These are phyloP conservation scores for Willaertia magna DNA, from an alignment of 208 protist species.

Conservation along the genomic window DNA sequence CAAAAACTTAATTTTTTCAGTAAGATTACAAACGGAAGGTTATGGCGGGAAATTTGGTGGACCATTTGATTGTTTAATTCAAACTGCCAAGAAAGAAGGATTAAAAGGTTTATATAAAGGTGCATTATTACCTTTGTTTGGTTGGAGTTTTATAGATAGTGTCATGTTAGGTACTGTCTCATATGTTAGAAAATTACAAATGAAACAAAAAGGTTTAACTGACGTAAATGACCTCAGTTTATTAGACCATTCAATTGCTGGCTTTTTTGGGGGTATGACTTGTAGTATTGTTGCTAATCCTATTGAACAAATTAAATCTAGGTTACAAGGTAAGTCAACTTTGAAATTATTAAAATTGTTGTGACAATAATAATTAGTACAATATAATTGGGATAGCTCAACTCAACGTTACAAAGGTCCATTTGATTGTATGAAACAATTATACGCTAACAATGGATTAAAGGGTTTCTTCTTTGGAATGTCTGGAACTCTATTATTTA, in stretches of 20 bases:
- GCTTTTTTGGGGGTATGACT: not conserved
- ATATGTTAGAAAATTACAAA: not conserved
- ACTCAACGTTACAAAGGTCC: not conserved
- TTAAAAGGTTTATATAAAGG: not conserved
- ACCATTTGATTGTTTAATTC: not conserved
- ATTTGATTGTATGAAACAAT: not conserved
- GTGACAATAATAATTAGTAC: not conserved
- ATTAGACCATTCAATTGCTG: not conserved
- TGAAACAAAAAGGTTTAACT: not conserved
- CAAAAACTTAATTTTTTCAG: not conserved
- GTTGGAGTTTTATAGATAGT: not conserved
- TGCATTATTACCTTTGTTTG: not conserved
- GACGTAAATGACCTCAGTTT: not conserved
- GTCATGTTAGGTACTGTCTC: not conserved
- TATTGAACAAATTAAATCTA: not conserved
- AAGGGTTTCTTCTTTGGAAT: not conserved
- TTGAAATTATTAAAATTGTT: too few species aligned
- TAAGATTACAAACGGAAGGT: not conserved
- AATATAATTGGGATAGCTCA: not conserved
- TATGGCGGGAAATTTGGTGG: not conserved
- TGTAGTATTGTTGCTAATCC: not conserved
- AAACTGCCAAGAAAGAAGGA: not conserved
- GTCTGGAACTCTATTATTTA: not conserved
- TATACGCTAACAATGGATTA: not conserved
- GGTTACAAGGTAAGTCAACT: not conserved